A percentile compares a stretch with the other conserved stretches of the same genome.
Evolutionary conservation across 306 rosid species (phyloP).

Genomic region (Cicer yamashitae): DNA sequence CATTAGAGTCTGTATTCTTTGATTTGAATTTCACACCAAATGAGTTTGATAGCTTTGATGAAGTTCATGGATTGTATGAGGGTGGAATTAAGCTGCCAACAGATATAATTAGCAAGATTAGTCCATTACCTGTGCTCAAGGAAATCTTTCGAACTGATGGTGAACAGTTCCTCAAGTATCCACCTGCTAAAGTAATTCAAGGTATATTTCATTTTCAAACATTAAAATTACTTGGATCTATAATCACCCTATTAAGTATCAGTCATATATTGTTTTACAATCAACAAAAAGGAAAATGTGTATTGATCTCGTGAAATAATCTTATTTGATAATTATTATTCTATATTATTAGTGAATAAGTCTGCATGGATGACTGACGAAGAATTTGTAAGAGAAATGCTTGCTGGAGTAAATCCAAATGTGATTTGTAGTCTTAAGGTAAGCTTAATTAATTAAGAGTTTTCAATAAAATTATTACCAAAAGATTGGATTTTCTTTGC

Average conservation of each 20-base stretch:
- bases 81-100: conserved; percentile 66
- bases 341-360: conserved; percentile 46
- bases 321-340: background rate
- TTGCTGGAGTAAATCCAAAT: conserved; percentile 72
- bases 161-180: conserved; percentile 60
- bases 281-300: no score
- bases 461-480: background rate
- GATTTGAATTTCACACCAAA: conserved; percentile 44
- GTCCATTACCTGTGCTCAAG: conserved; percentile 64
- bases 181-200: conserved; percentile 68
- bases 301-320: background rate
- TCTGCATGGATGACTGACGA: conserved; percentile 76
- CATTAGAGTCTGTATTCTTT: conserved; percentile 46
- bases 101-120: conserved; percentile 48
- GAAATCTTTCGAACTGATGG: conserved; percentile 72
- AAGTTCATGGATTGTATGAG: conserved; percentile 60
- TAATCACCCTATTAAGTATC: background rate
- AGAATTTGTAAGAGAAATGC: conserved; percentile 77
- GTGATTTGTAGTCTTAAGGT: conserved; percentile 52
- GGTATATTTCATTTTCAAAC: conserved; percentile 48
- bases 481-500: background rate
- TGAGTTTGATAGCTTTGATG: conserved; percentile 67
- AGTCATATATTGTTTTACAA: no score
- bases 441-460: conserved; percentile 28
- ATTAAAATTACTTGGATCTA: background rate